phyloP scores from a whole-genome alignment of 257 asterid genomes.

The Solanum medicagineum region DNA sequence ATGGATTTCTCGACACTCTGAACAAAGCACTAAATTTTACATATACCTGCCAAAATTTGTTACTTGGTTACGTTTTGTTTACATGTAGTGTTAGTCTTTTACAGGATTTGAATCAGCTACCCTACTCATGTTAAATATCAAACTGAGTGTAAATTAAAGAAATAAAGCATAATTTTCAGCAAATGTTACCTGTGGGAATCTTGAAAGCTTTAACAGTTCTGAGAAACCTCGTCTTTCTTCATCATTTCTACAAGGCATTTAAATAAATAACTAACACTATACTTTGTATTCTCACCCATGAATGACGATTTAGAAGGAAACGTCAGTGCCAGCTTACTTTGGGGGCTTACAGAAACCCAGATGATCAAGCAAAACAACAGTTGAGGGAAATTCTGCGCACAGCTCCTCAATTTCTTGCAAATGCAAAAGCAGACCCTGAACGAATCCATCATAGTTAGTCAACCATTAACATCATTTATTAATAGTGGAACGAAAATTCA shows the following conservation, averaged over 20 bases:
- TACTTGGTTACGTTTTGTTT: background rate
- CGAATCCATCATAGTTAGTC: background rate
- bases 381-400: constrained; percentile 70
- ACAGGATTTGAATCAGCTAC: background rate
- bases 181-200: constrained; percentile 57
- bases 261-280: background rate
- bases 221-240: constrained; percentile 38
- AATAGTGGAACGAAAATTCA: background rate
- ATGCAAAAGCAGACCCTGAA: constrained; percentile 72
- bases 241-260: constrained; percentile 25
- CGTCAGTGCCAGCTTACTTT: constrained; percentile 30
- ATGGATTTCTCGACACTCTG: constrained; percentile 54
- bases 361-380: constrained; percentile 69
- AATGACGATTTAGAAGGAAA: background rate
- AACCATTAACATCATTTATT: background rate
- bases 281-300: background rate
- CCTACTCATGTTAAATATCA: background rate
- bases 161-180: background rate
- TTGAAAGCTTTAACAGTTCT: constrained; percentile 49
- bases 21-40: constrained; percentile 69
- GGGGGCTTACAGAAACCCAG: constrained; percentile 82
- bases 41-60: constrained; percentile 32
- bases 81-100: background rate
- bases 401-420: constrained; percentile 57
- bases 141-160: background rate